A percentile compares a stretch with the other conserved stretches of the same genome.
These are phyloP conservation scores for Tetrahymena elliotti DNA, from an alignment of 73 alveolate genomes.

Conservation along the genomic window DNA sequence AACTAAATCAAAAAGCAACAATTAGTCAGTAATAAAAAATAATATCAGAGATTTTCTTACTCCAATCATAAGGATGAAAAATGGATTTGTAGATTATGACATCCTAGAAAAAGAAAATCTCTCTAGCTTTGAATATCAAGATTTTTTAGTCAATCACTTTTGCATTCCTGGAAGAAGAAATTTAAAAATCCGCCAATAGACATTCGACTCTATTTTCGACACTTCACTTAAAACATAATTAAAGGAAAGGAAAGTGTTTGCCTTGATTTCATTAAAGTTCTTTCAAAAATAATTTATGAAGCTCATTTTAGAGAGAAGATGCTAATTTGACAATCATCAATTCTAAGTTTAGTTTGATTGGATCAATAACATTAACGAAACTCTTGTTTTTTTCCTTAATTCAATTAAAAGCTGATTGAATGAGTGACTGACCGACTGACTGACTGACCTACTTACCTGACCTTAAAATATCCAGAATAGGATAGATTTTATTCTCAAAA, in stretches of 20 bases:
- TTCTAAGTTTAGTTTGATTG: background rate
- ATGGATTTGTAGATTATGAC: background rate
- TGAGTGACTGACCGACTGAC: too few relatives aligned
- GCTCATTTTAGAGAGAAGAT: background rate
- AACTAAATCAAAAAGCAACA: too few relatives aligned
- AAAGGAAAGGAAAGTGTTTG: background rate
- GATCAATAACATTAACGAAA: background rate
- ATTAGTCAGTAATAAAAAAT: background rate
- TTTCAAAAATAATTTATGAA: background rate
- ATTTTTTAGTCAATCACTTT: background rate
- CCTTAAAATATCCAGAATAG: too few relatives aligned
- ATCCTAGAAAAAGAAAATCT: background rate
- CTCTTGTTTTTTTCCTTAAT: background rate
- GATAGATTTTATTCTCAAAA: too few relatives aligned
- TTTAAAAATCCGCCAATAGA: background rate
- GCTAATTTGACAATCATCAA: background rate
- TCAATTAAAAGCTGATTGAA: too few relatives aligned
- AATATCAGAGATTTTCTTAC: background rate
- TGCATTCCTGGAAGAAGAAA: background rate
- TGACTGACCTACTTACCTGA: too few relatives aligned
- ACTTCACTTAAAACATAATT: background rate
- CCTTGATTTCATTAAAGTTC: background rate
- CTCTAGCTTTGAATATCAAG: background rate
- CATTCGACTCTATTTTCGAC: background rate
- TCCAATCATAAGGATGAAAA: background rate